These are phyloP conservation scores for Salix arbutifolia DNA, from an alignment of 345 rosid genomes.

Conservation along the genomic window DNA sequence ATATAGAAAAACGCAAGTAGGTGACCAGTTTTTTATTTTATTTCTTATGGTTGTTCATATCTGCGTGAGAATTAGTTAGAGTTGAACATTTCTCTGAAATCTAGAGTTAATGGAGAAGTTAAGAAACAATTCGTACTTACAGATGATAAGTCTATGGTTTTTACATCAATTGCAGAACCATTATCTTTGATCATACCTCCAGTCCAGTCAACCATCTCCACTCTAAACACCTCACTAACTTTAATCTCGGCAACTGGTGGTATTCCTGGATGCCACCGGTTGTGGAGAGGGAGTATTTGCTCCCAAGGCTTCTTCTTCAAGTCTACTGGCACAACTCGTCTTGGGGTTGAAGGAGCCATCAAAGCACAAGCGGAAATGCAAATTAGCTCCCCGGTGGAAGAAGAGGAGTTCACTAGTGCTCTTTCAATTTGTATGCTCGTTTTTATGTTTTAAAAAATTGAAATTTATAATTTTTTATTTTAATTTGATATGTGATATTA, in stretches of 20 bases:
- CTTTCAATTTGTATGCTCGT: no score
- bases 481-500: no score
- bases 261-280: slow-evolving; percentile 76
- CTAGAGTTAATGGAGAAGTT: no score
- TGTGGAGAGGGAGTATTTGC: slow-evolving; percentile 60
- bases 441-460: no score
- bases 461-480: no score
- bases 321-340: slow-evolving; percentile 54
- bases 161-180: slow-evolving; percentile 50
- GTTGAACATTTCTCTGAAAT: not conserved
- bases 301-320: slow-evolving; percentile 67
- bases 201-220: slow-evolving; percentile 67
- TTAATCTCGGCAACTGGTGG: slow-evolving; percentile 47
- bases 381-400: not conserved
- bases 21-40: no score
- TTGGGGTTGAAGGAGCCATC: slow-evolving; percentile 62
- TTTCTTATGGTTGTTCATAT: no score
- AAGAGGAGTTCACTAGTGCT: not conserved
- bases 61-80: not conserved
- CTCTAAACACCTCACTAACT: slow-evolving; percentile 49
- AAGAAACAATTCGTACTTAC: slow-evolving; percentile 34
- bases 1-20: not conserved
- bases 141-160: slow-evolving; percentile 43
- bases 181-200: slow-evolving; percentile 65
- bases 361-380: not conserved